These are phyloP conservation scores for Fraxinus xanthoxyloides DNA, from an alignment of 305 asterid genomes.

Conservation along the genomic window DNA sequence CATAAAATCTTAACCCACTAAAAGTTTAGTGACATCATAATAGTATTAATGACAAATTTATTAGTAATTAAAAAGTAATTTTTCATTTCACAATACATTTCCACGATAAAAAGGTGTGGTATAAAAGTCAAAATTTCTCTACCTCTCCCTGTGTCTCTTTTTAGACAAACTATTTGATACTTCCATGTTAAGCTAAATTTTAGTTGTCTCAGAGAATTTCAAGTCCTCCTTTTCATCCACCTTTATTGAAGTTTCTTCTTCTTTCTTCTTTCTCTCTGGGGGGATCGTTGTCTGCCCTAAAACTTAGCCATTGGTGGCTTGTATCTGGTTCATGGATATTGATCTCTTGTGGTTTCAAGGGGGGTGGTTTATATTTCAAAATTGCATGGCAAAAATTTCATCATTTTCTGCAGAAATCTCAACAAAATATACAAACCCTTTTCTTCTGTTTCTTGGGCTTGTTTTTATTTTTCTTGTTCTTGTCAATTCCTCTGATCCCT, in stretches of 20 bases:
- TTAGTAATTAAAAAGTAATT: background rate
- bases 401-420: background rate
- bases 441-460: background rate
- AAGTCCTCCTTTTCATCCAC: background rate
- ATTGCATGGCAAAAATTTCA: slow-evolving; percentile 1
- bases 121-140: background rate
- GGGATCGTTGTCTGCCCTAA: background rate
- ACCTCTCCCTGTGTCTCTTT: background rate
- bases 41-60: background rate
- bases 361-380: background rate
- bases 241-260: background rate
- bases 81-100: background rate
- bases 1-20: background rate
- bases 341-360: slow-evolving; percentile 5
- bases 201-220: background rate
- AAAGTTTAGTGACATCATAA: background rate
- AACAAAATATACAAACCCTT: background rate
- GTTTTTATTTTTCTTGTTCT: background rate
- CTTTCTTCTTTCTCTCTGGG: background rate
- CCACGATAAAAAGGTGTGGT: background rate
- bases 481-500: background rate
- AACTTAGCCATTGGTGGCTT: slow-evolving; percentile 3
- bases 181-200: background rate
- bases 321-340: slow-evolving; percentile 6
- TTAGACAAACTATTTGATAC: background rate